These are phyloP conservation scores for Periglandula ipomoeae DNA, from an alignment of 2,329 filamentous ascomycete genomes.

Conservation along the genomic window DNA sequence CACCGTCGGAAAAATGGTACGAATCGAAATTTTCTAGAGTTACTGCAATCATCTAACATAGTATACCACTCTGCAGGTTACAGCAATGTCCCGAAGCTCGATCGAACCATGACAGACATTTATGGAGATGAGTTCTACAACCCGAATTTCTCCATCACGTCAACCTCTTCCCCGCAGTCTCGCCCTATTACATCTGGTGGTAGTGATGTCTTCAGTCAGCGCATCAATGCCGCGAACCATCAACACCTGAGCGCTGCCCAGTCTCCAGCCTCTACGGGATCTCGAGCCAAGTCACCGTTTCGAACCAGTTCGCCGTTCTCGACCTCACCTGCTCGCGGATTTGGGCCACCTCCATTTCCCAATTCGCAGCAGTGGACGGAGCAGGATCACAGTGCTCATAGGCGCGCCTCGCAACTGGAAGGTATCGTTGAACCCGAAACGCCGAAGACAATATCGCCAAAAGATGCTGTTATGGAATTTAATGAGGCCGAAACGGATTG, in stretches of 20 bases:
- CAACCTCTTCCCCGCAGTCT: constrained; percentile 40
- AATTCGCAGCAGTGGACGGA: constrained; percentile 53
- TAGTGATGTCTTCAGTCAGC: constrained; percentile 61
- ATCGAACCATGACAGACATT: constrained; percentile 77
- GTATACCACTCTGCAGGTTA: constrained; percentile 38
- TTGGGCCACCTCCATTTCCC: constrained; percentile 26
- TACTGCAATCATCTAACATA: constrained; percentile 17
- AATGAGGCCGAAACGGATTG: constrained; percentile 62
- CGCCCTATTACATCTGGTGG: constrained; percentile 36
- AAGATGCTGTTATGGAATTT: constrained; percentile 83
- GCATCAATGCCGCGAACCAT: constrained; percentile 69
- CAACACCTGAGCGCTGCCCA: constrained; percentile 55
- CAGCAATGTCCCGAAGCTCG: constrained; percentile 60
- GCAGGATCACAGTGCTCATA: constrained; percentile 38
- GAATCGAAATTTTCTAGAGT: constrained; percentile 8
- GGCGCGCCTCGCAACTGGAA: constrained; percentile 28
- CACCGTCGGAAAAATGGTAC: constrained; percentile 48
- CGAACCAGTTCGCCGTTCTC: constrained; percentile 55
- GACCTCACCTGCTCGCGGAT: constrained; percentile 31
- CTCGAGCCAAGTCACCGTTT: constrained; percentile 73
- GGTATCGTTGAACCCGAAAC: constrained; percentile 35
- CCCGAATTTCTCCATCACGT: constrained; percentile 52
- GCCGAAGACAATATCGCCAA: constrained; percentile 87
- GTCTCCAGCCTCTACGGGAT: constrained; percentile 36
- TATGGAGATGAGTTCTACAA: constrained; percentile 81